Evolutionary conservation across 1,139 yeast genomes (phyloP).

Genomic region (Candida pseudocylindracea): DNA sequence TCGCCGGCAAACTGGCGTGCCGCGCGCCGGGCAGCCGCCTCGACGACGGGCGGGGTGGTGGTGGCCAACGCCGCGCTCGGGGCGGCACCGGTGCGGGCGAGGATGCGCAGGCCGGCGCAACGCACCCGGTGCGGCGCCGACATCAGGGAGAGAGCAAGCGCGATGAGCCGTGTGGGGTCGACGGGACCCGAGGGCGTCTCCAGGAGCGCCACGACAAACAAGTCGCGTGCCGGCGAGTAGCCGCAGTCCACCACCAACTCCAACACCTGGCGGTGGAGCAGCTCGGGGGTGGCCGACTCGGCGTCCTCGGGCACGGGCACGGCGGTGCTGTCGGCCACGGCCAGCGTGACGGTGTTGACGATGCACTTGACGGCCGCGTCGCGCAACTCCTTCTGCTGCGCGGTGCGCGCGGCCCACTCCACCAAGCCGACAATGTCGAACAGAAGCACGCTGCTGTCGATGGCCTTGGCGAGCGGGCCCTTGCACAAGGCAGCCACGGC

Average conservation of each 20-base stretch:
- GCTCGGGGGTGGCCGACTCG: conserved; percentile 23
- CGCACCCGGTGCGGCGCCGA: too few species aligned
- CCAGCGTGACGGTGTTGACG: conserved; percentile 28
- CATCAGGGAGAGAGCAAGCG: too few species aligned
- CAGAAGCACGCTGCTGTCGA: conserved; percentile 28
- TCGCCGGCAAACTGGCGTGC: too few species aligned
- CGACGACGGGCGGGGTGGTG: too few species aligned
- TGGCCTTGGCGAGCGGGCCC: conserved; percentile 31
- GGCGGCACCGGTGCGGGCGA: too few species aligned
- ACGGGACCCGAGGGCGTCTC: too few species aligned
- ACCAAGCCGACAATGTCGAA: conserved; percentile 52
- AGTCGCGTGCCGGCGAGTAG: too few species aligned
- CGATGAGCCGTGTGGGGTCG: too few species aligned
- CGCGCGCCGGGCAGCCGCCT: too few species aligned
- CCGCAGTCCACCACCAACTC: conserved; percentile 32
- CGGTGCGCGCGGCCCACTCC: conserved; percentile 58
- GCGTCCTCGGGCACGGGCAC: conserved; percentile 56
- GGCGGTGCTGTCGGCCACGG: conserved; percentile 29
- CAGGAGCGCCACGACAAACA: too few species aligned
- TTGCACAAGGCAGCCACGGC: conserved; percentile 71
- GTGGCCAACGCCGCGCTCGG: too few species aligned
- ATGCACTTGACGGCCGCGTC: conserved; percentile 51
- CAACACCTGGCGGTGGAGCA: conserved; percentile 46
- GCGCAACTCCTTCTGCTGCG: conserved; percentile 44
- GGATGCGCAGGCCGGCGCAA: too few species aligned